A percentile compares a stretch with the other conserved stretches of the same genome.
Conservation (phyloP, 75 land plant genomes). For the Picea sitchensis region DNA sequence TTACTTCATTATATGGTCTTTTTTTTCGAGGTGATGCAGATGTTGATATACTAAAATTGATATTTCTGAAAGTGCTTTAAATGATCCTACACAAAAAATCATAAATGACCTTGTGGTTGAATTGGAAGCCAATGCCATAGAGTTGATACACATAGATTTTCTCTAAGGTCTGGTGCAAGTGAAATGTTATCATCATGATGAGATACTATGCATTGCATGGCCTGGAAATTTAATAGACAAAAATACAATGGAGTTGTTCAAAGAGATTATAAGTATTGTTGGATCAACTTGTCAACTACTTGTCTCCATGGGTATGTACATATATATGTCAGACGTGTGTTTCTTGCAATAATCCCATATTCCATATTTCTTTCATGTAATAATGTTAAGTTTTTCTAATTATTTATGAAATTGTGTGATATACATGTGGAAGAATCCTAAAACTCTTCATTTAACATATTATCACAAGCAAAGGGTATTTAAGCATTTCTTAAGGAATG, state of each 20-base stretch:
- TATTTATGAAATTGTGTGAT: not conserved
- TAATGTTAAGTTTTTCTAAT: no score
- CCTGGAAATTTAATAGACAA: conserved; percentile 39
- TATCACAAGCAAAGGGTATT: not conserved
- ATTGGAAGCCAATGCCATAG: conserved; percentile 9
- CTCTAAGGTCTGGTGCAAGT: conserved; percentile 28
- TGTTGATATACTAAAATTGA: conserved; percentile 36
- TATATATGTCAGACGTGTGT: no score
- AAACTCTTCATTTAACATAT: not conserved
- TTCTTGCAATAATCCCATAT: no score
- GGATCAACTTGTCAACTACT: no score
- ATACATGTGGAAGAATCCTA: not conserved
- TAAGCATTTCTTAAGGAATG: not conserved
- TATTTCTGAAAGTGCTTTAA: conserved; percentile 21
- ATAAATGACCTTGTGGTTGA: conserved; percentile 10
- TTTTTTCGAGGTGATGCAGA: conserved; percentile 6
- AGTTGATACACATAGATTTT: conserved; percentile 34
- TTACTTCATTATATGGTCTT: no score
- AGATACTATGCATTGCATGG: conserved; percentile 35
- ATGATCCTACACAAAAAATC: conserved; percentile 19
- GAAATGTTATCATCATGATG: conserved; percentile 15
- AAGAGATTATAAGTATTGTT: no score
- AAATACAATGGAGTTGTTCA: no score
- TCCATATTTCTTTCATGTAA: no score
- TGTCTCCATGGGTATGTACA: no score